Evolutionary conservation across 2,329 filamentous ascomycete genomes (phyloP), one percentile per base, ranked within the genome.

Genomic region (Hirsutella thompsonii): DNA sequence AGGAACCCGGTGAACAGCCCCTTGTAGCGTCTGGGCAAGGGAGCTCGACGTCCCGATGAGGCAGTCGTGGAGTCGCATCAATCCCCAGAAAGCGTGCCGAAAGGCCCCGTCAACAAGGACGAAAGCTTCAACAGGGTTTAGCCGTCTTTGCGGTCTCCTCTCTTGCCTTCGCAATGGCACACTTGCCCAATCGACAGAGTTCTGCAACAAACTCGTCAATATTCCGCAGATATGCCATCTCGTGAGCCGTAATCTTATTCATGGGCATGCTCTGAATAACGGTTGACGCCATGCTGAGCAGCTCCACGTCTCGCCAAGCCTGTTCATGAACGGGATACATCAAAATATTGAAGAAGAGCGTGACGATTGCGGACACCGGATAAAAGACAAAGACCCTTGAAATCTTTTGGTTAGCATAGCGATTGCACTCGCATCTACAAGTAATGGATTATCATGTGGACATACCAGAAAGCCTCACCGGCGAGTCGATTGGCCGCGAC

Each of bases 381-480:
- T 77, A 77, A 48, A 74, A 76, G 2, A 74, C 58, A 3, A 75
- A 52, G n/a, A 66, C 54, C 70, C 73, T 76, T 11, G 2, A 40
- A 4, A 5, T 14, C 0, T 1, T 14, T 42, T 11, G 41, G 41
- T 3, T 10, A 33, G 32, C 29, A 11, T n/a, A 32, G n/a, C n/a
- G n/a, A n/a, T n/a, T n/a, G n/a, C n/a, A n/a, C n/a, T n/a, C n/a
- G n/a, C n/a, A n/a, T n/a, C n/a, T n/a, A n/a, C n/a, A n/a, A n/a
- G n/a, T n/a, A n/a, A n/a, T n/a, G n/a, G n/a, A n/a, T n/a, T n/a
- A n/a, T n/a, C n/a, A n/a, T n/a, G n/a, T 16, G 14, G 5, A 23
- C 62, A 47, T 54, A 72, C 69, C 69, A 73, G 46, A 75, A 74
- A 10, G 66, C 61, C 35, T 70, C 66, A 1, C 63, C 59, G 0